Conservation (phyloP, 495 filamentous ascomycete species). For the Cairneyella variabilis region DNA sequence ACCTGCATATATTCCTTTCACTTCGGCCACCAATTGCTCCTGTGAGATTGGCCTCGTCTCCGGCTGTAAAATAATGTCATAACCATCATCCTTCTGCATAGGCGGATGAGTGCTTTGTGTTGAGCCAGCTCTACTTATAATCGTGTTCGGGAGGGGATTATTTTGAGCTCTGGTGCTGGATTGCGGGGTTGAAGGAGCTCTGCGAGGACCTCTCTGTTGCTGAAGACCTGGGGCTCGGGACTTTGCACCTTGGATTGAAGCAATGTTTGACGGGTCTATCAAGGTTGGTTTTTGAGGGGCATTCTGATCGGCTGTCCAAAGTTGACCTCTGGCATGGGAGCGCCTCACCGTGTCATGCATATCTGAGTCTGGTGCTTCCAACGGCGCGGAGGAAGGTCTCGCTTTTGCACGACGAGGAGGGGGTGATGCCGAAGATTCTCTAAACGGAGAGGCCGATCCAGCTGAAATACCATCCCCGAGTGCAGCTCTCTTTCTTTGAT, state of each 20-base stretch:
- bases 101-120: not conserved
- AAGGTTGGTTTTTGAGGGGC: not conserved
- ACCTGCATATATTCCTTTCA: constrained; percentile 72
- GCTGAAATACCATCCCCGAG: constrained; percentile 19
- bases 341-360: not conserved
- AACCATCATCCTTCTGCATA: constrained; percentile 2
- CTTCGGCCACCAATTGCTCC: constrained; percentile 66
- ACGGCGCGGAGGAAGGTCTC: constrained; percentile 3
- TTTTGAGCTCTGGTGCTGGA: not conserved
- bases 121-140: not conserved
- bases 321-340: not conserved
- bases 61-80: constrained; percentile 40
- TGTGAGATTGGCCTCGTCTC: constrained; percentile 69
- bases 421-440: constrained; percentile 8
- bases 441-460: constrained; percentile 11
- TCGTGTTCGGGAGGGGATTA: not conserved
- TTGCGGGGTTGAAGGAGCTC: not conserved
- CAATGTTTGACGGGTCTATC: constrained; percentile 12
- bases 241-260: constrained; percentile 9
- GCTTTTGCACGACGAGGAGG: constrained; percentile 20
- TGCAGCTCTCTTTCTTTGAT: constrained; percentile 10
- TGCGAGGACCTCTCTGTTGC: constrained; percentile 1
- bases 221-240: not conserved
- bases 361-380: not conserved
- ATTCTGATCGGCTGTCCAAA: constrained; percentile 13